Conservation (phyloP, 1,139 yeast species). For the Entelexis paramagnoliae region DNA sequence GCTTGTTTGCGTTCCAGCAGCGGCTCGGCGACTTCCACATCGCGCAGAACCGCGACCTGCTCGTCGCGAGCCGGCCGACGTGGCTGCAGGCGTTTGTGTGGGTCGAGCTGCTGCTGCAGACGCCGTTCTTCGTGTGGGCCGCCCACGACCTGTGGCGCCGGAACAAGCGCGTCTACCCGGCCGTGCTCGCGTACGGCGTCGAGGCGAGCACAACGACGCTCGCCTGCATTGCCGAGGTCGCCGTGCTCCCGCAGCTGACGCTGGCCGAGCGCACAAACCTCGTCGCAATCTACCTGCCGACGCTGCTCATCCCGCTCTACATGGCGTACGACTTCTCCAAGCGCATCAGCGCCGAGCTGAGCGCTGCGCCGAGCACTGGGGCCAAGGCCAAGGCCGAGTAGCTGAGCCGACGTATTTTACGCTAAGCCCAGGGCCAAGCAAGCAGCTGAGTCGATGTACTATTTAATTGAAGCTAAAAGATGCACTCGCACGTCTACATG, state of each 20-base stretch:
- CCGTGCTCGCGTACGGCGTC: slow-evolving; percentile 57
- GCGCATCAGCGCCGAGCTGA: slow-evolving; percentile 25
- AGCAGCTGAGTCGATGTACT: too few relatives aligned
- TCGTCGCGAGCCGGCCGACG: slow-evolving; percentile 46
- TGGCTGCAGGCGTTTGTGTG: slow-evolving; percentile 68
- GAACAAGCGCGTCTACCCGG: slow-evolving; percentile 37
- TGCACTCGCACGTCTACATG: too few relatives aligned
- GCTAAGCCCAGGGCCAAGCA: too few relatives aligned
- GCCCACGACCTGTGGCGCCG: slow-evolving; percentile 22
- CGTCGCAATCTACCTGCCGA: slow-evolving; percentile 51
- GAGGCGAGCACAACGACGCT: slow-evolving; percentile 67
- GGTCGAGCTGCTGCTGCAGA: slow-evolving; percentile 61
- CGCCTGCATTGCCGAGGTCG: slow-evolving; percentile 41
- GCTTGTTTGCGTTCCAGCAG: slow-evolving; percentile 42
- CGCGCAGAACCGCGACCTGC: slow-evolving; percentile 54
- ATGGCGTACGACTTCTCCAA: slow-evolving; percentile 43
- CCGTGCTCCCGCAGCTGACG: slow-evolving; percentile 23
- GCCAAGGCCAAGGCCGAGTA: slow-evolving; percentile 9
- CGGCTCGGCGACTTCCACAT: slow-evolving; percentile 49
- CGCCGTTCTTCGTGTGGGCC: slow-evolving; percentile 59
- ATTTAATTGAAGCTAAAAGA: too few relatives aligned
- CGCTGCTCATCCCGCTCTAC: slow-evolving; percentile 50
- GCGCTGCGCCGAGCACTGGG: neutral
- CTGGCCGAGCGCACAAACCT: slow-evolving; percentile 38
- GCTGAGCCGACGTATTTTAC: too few relatives aligned